Evolutionary conservation across 2,329 filamentous ascomycete genomes (phyloP), one percentile per base, ranked within the genome.

Genomic region (Immersiporthe knoxdaviesiana): DNA sequence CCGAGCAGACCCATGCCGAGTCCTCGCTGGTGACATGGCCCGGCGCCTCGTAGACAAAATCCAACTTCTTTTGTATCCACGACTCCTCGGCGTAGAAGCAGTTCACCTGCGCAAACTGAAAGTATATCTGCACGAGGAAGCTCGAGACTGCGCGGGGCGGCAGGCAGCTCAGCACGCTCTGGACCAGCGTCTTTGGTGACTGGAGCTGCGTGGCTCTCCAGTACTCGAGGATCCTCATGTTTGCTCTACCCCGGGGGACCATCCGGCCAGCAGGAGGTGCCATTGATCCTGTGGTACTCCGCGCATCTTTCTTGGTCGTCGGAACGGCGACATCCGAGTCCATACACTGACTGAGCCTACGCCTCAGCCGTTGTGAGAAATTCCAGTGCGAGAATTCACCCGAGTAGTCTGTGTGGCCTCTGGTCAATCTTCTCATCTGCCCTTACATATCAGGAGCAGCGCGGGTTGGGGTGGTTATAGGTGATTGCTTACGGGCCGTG

Each of bases 321-420:
- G 63, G 58, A n/a, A 70, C 32, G 3, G 68, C 61, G 8, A 66
- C 44, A 21, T 66, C 58, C 0, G 65, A 66, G 60, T 70, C 68
- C 16, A 71, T 52, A 32, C 65, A 71, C 27, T 71, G 68, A 58
- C 68, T 70, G 16, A 71, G 63, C 16, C 70, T 30, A 4, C 68
- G 70, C 3, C 70, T 63, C n/a, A 85, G 81, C 74, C 81, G 83
- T n/a, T 82, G 79, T 54, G 83, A 84, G 72, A 85, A 85, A 71
- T 85, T 84, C 82, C 83, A 85, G 68, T 85, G 83, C 1, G 83
- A 85, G 72, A 85, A 84, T 71, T 85, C 83, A 11, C 83, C 83
- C 0, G 83, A 85, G 69, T 84, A 85, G 66, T 85, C 83, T 85
- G 56, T 85, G 56, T 8, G 16, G 5, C 6, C 10, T 3, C 21